Evolutionary conservation across 495 filamentous ascomycete species (phyloP), one percentile per base, ranked within the genome.

Genomic region (Neurospora tetraspora): DNA sequence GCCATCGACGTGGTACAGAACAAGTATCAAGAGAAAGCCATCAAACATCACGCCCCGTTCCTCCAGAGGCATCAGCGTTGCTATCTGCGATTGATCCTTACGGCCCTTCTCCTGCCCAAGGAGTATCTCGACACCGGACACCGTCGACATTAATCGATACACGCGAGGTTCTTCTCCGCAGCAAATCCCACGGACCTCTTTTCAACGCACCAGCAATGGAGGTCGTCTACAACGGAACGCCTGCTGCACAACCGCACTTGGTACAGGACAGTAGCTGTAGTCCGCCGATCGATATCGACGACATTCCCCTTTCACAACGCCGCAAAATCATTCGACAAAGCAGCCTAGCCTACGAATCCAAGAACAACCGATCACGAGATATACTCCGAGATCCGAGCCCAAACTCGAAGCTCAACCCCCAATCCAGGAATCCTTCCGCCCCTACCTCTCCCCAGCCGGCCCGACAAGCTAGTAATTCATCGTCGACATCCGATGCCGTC

Each of bases 251-350:
- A 68, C 70, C 20, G 69, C 78, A 70, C 18, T 12, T 59, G 2
- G 5, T 74, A 73, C 45, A 59, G 20, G 20, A 27, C 9, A n/a
- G n/a, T 11, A 53, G 5, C 80, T 76, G 78, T 74, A 81, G 61
- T 74, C 74, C 74, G 77, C 77, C 37, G 78, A 40, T 79, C 42
- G 80, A 87, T 73, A 70, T 81, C 68, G 94, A 96, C 71, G 87
- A 94, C 77, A 86, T 95, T 73, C 89, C 92, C 0, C 90, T 97
- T 20, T 90, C 91, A 27, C 87, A 90, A 73, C 91, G 92, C 69
- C 89, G 84, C 38, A 78, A 85, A 40, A 76, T 89, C 10, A 84
- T 89, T 4, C 82, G 86, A 12, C 85, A 87, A 47, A 82, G 77
- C 53, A 85, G 80, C 69, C 70, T 65, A 9, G 40, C 43, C n/a